Base-by-base conservation (phyloP, 768 basidiomycete genomes). In the Auricularia heimuer region DNA sequence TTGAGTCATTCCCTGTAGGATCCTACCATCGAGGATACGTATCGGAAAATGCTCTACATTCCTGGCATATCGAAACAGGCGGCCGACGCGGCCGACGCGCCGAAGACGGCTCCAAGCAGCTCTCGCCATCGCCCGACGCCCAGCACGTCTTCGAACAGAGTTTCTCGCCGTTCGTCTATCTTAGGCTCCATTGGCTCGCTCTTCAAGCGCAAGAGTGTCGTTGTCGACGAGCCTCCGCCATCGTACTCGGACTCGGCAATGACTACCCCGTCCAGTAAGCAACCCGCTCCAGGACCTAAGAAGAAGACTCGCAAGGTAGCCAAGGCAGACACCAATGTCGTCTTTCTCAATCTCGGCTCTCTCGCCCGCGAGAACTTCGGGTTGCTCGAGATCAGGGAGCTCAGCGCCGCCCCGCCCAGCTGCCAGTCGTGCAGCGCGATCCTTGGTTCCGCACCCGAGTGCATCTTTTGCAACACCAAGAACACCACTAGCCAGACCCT, bases 1-100 rank as follows among this genome's bases (percentile, higher is more conserved):
- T 33, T 54, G 56, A 60, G 6, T 14, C 54, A 8, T 34, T 42
- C 7, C 37, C 8, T 35, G 4, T 33, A 64, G 64, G 64, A 64
- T 39, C 54, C 64, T 33, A 64, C 64, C 21, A 64, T 64, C 18
- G 64, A 64, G 42, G 64, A 64, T 44, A 35, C 64, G 21, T 64
- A 58, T 36, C 51, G 64, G 4, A 64, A 64, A 16, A 56, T 47
- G 35, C 60, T 64, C 16, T 6, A 35, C 24, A 54, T 64, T n/a
- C 56, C 64, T 10, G 36, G 54, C 33, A 39, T 64, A 12, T 21
- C 54, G 18, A 10, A 34, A 18, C 39, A 42, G 12, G 24, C 12
- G 18, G 58, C 8, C 18, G n/a, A 60, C 2, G 24, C 12, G 18
- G 58, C 8, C 18, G n/a, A 60, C 2, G 34, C 16, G 2, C n/a